Evolutionary conservation across 1,139 yeast genomes (phyloP).

Genomic region (Suhomyces ambrosiae): DNA sequence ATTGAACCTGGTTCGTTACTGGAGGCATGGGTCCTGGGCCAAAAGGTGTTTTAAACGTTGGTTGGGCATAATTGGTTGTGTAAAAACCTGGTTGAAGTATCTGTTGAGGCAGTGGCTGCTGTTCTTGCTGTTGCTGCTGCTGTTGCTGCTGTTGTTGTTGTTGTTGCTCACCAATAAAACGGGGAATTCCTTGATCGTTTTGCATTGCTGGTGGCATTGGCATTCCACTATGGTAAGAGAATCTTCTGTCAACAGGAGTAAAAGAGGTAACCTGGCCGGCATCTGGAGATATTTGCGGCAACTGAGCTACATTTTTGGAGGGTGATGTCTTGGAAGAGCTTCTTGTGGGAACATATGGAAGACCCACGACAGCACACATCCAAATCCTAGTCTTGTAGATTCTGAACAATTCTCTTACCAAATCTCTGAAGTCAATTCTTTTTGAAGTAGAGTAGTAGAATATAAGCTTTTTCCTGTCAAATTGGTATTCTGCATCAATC

Average conservation of each 20-base stretch:
- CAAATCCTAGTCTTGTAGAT: conserved; percentile 32
- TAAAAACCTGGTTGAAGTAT: not conserved
- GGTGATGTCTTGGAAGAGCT: conserved; percentile 8
- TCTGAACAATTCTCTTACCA: conserved; percentile 28
- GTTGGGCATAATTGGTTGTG: not conserved
- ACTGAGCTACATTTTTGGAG: conserved; percentile 1
- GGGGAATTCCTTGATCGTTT: conserved; percentile 8
- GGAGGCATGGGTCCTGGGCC: not conserved
- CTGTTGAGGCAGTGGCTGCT: conserved; percentile 1
- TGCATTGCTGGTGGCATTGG: conserved; percentile 1
- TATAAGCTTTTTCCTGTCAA: conserved; percentile 29
- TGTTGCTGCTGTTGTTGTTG: conserved; percentile 2
- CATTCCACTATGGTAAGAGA: conserved; percentile 12
- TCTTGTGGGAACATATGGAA: conserved; percentile 18
- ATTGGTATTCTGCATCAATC: conserved; percentile 31
- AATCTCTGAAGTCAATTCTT: conserved; percentile 30
- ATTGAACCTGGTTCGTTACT: conserved; percentile 2
- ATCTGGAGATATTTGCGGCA: conserved; percentile 4
- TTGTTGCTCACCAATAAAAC: conserved; percentile 8
- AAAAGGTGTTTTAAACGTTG: not conserved
- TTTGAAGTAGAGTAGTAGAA: conserved; percentile 28
- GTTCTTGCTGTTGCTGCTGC: conserved; percentile 2
- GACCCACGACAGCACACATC: conserved; percentile 31
- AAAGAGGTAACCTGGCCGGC: not conserved
- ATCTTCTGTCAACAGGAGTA: conserved; percentile 6